Percentiles rank a stretch among this genome's conserved stretches.
Evolutionary conservation across 2,329 filamentous ascomycete species (phyloP).

Genomic region (Fusarium solani-melongenae): DNA sequence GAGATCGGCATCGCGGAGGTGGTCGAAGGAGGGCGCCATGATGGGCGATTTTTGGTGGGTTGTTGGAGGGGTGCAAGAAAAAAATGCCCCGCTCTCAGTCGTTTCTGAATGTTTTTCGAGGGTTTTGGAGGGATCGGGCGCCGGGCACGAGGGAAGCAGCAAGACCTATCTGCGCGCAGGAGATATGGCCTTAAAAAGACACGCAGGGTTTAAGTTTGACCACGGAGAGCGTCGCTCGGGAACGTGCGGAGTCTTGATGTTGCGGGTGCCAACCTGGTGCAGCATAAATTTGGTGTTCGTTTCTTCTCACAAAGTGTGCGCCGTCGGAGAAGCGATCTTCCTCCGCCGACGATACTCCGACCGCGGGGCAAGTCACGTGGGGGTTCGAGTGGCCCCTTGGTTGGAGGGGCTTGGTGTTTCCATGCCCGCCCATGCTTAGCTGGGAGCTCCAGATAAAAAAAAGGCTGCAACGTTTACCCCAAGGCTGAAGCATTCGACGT

Average conservation of each 20-base stretch:
- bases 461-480: slow-evolving; percentile 44
- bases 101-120: slow-evolving; percentile 32
- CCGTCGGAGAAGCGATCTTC: slow-evolving; percentile 54
- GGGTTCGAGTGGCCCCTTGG: slow-evolving; percentile 25
- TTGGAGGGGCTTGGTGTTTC: slow-evolving; percentile 41
- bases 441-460: slow-evolving; percentile 43
- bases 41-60: slow-evolving; percentile 56
- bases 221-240: slow-evolving; percentile 38
- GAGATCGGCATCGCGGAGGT: slow-evolving; percentile 90
- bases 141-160: slow-evolving; percentile 30
- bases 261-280: slow-evolving; percentile 42
- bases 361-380: slow-evolving; percentile 57
- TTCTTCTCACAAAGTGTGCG: slow-evolving; percentile 54
- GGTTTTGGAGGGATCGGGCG: slow-evolving; percentile 31
- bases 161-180: slow-evolving; percentile 33
- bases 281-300: slow-evolving; percentile 54
- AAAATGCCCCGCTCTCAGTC: slow-evolving; percentile 51
- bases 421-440: slow-evolving; percentile 35
- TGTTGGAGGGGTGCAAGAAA: slow-evolving; percentile 49
- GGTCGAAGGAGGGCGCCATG: slow-evolving; percentile 93
- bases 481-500: slow-evolving; percentile 45
- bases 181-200: slow-evolving; percentile 33
- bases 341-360: slow-evolving; percentile 44
- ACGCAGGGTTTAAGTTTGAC: slow-evolving; percentile 38
- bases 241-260: slow-evolving; percentile 44